phyloP scores from a whole-genome alignment of 2,329 filamentous ascomycete genomes.

The Ophiosphaerella narmari region DNA sequence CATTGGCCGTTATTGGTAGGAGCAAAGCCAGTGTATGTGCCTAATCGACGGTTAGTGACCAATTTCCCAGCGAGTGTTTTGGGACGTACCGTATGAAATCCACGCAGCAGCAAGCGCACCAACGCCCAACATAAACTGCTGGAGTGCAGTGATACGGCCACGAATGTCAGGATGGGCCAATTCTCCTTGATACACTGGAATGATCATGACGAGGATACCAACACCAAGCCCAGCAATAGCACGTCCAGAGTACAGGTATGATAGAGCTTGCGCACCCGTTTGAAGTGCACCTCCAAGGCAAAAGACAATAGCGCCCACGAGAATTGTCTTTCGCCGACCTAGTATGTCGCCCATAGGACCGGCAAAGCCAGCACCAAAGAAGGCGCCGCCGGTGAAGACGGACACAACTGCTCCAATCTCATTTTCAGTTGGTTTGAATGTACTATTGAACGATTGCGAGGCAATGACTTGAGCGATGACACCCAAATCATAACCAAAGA shows the following conservation, averaged over 20 bases:
- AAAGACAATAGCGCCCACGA: constrained; percentile 73
- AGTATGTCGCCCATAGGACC: constrained; percentile 67
- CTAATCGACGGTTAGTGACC: constrained; percentile 8
- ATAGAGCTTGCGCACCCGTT: constrained; percentile 65
- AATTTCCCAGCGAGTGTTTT: background rate
- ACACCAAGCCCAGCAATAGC: constrained; percentile 70
- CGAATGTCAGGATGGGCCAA: constrained; percentile 78
- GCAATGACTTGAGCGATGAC: constrained; percentile 63
- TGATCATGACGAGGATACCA: constrained; percentile 66
- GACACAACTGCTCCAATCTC: constrained; percentile 73
- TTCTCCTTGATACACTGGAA: constrained; percentile 78
- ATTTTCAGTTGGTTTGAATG: constrained; percentile 48
- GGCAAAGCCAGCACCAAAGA: constrained; percentile 69
- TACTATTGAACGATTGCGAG: constrained; percentile 47
- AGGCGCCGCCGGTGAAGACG: constrained; percentile 76
- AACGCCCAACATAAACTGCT: constrained; percentile 83
- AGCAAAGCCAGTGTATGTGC: constrained; percentile 57
- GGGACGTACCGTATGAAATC: constrained; percentile 66
- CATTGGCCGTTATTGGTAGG: constrained; percentile 58
- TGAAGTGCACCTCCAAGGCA: constrained; percentile 74
- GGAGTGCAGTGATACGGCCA: constrained; percentile 73
- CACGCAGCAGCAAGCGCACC: constrained; percentile 74
- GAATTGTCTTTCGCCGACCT: constrained; percentile 73
- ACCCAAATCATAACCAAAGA: constrained; percentile 65
- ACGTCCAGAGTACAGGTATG: constrained; percentile 72